Evolutionary conservation across 352 stramenopile species (phyloP), one percentile per base, ranked within the genome.

Genomic region (Hyaloperonospora arabidopsidis): DNA sequence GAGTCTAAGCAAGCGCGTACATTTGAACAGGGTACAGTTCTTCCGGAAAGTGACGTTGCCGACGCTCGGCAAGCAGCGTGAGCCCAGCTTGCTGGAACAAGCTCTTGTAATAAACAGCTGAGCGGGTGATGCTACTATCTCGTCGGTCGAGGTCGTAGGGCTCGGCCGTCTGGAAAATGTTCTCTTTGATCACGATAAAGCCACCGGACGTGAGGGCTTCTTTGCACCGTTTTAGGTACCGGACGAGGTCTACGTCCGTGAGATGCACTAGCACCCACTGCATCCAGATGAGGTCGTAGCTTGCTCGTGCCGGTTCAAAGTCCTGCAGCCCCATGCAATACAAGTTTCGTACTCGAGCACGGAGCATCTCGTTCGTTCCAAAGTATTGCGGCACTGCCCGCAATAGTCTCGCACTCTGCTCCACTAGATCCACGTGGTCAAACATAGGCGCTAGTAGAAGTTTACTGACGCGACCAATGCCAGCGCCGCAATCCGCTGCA

Each of bases 221-320:
- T 51, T 83, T 81, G 69, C 90, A 97, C 47, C 92, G 69, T 57
- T 83, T 78, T 25, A 98, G 68, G 59, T 98, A 98, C 23, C 68
- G 57, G 36, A 98, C 79, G 29, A 97, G 89, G 68, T 98, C 95
- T 14, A 89, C 60, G 68, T 98, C 96, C 1, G 89, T 98, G 29
- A 98, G 70, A 69, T 98, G 96, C 32, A 87, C 84, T 14, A 97
- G 79, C 41, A 97, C 89, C 96, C 96, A 98, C 70, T 98, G 96
- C 58, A 98, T 87, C 93, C 95, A 98, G 58, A 98, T 90, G 46
- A 98, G 74, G 70, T 97, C 88, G 75, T 98, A 98, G 35, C 62
- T 86, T 6, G 56, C 61, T 25, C 66, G 23, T 12, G 50, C 34
- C 2, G 88, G 87, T 11, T 86, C 63, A 57, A 96, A 96, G 39